Evolutionary conservation across 768 basidiomycete genomes (phyloP), one percentile per base, ranked within the genome.

Genomic region (Omphalotus guepiniiformis): DNA sequence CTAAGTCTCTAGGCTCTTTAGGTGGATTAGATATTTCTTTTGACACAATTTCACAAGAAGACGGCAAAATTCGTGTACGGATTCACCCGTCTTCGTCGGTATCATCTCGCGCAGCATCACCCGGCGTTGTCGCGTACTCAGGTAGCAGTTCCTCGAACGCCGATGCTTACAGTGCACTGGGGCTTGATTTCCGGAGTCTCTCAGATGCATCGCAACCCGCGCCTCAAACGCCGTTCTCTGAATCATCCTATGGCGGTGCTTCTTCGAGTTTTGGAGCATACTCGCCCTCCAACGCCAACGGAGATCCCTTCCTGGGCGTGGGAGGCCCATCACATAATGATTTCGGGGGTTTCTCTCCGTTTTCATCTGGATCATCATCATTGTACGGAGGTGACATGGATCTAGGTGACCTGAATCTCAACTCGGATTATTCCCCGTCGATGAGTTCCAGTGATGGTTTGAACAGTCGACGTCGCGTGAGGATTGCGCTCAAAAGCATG

Each of bases 21-120:
- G 75, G 74, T 47, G 79, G 75, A 35, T 67, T 89, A 44, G 78
- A 84, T 54, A 82, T 90, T 60, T 84, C 84, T 34, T 86, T 90
- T 55, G 87, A 89, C 54, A 67, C 83, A 38, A 73, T 71, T 34
- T 70, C 81, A 26, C 71, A 74, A 40, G 76, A 83, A 53, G 78
- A 84, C 58, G 83, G 85, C 49, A 84, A 79, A 65, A 83, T 87
- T 55, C 82, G 81, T 43, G 84, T 88, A 34, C 75, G 81, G 53
- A 85, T 88, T 53, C 82, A 87, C 55, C 78, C 82, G 36, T 70
- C 78, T 6, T 69, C 79, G 3, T 67, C 75, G 53, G 60, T 68
- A 13, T 72, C 74, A 19, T 71, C 63, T 34, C 62, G 73, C 43
- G 70, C 68, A 18, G 56, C 63, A 9, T 71, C 70, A 11, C 69